Evolutionary conservation across 2,329 filamentous ascomycete species (phyloP).

Genomic region (Trematosphaeria pertusa): DNA sequence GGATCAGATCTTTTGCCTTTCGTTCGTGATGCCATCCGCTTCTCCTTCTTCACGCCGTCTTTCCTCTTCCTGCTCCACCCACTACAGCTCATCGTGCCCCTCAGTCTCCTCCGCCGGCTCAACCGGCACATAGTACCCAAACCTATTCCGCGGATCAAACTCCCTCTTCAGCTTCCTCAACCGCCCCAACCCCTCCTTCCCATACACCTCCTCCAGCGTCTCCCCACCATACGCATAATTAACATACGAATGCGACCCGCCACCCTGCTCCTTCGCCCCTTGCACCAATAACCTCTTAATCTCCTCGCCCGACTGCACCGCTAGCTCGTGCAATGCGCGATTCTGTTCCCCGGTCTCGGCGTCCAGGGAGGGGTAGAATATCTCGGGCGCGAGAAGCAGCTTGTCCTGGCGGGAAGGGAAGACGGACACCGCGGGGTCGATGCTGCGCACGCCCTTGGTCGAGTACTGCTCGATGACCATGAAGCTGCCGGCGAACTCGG

Average conservation of each 20-base stretch:
- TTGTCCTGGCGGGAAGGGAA: slow-evolving; percentile 1
- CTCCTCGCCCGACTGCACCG: slow-evolving; percentile 1
- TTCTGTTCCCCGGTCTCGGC: slow-evolving; percentile 10
- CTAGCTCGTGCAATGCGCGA: slow-evolving; percentile 5
- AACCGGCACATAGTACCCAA: slow-evolving; percentile 21
- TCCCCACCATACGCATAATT: slow-evolving; percentile 29
- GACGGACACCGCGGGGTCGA: neutral
- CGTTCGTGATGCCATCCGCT: too few species aligned
- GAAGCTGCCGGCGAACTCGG: slow-evolving; percentile 3
- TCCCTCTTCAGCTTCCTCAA: slow-evolving; percentile 28
- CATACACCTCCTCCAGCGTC: slow-evolving; percentile 26
- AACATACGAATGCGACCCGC: slow-evolving; percentile 19
- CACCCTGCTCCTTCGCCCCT: slow-evolving; percentile 3
- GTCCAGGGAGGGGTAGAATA: slow-evolving; percentile 5
- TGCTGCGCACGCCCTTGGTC: neutral
- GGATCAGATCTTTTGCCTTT: too few species aligned
- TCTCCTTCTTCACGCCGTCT: too few species aligned
- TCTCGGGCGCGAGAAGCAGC: slow-evolving; percentile 5
- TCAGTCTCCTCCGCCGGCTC: neutral
- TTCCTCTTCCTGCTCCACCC: too few species aligned
- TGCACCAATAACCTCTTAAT: slow-evolving; percentile 7
- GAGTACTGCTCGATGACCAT: slow-evolving; percentile 17
- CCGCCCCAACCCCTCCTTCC: slow-evolving; percentile 27
- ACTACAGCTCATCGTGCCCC: neutral
- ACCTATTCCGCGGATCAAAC: slow-evolving; percentile 29